phyloP scores from a whole-genome alignment of 768 basidiomycete genomes.

The Pholiota molesta region DNA sequence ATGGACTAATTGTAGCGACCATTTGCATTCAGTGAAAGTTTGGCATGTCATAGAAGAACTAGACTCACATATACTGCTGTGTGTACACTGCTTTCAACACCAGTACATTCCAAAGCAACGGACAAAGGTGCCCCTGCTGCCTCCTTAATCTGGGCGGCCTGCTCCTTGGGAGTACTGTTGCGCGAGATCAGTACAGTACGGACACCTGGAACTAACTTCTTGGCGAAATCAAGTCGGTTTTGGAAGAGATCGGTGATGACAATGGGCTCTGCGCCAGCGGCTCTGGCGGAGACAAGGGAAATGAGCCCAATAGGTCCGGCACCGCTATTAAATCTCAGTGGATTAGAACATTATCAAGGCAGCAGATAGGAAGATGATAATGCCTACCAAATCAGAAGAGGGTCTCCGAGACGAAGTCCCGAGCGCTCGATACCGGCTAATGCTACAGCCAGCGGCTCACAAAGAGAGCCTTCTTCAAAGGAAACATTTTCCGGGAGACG shows the following conservation, averaged over 20 bases:
- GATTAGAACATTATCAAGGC: not conserved
- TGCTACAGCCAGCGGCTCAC: constrained; percentile 69
- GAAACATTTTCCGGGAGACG: constrained; percentile 62
- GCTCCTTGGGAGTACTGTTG: constrained; percentile 47
- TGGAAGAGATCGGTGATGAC: constrained; percentile 71
- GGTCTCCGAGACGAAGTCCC: constrained; percentile 65
- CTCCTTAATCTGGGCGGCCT: constrained; percentile 54
- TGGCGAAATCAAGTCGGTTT: constrained; percentile 67
- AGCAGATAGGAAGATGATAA: not conserved
- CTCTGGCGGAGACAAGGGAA: constrained; percentile 62
- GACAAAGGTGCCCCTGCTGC: constrained; percentile 52
- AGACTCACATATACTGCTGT: constrained; percentile 56
- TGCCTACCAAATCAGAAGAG: constrained; percentile 59
- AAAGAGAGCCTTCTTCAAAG: constrained; percentile 69
- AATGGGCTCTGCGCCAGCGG: constrained; percentile 71
- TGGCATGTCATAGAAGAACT: not conserved
- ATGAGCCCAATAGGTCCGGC: constrained; percentile 71
- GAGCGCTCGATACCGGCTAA: constrained; percentile 70
- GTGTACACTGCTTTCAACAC: constrained; percentile 63
- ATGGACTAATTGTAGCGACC: constrained; percentile 43
- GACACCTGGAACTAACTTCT: constrained; percentile 59
- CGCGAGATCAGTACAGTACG: constrained; percentile 57
- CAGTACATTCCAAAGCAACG: constrained; percentile 65
- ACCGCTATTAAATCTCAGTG: constrained; percentile 40
- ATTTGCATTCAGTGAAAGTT: not conserved